Evolutionary conservation across 805 yeast genomes (phyloP).

Genomic region (Torulaspora indica): DNA sequence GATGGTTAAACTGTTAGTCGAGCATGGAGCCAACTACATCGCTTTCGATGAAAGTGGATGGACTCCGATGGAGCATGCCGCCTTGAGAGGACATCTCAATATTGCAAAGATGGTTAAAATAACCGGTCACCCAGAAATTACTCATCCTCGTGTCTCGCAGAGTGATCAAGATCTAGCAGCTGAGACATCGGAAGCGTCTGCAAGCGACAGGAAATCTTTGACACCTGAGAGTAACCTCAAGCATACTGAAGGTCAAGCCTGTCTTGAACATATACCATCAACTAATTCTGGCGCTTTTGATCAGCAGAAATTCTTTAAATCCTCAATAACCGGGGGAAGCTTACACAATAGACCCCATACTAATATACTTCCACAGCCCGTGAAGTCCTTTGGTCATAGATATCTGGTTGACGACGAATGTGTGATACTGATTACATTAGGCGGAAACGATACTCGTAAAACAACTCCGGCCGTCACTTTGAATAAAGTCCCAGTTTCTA

Average conservation of each 20-base stretch:
- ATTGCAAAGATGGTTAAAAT: slow-evolving; percentile 56
- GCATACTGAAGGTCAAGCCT: slow-evolving; percentile 10
- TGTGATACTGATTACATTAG: slow-evolving; percentile 74
- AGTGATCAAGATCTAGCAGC: slow-evolving; percentile 1
- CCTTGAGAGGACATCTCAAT: slow-evolving; percentile 76
- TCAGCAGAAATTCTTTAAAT: slow-evolving; percentile 10
- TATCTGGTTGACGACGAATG: slow-evolving; percentile 61
- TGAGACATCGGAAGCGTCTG: background rate
- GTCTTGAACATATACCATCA: slow-evolving; percentile 13
- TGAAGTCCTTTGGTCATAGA: slow-evolving; percentile 82
- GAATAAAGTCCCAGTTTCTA: slow-evolving; percentile 68
- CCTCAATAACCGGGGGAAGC: slow-evolving; percentile 8
- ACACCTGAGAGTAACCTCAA: background rate
- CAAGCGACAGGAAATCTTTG: background rate
- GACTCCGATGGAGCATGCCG: slow-evolving; percentile 97
- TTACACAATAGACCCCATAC: slow-evolving; percentile 7
- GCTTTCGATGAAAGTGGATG: slow-evolving; percentile 81
- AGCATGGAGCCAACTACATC: slow-evolving; percentile 49
- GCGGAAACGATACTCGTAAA: slow-evolving; percentile 75
- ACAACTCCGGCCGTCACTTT: slow-evolving; percentile 56
- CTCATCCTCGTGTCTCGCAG: slow-evolving; percentile 21
- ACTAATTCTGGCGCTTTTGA: slow-evolving; percentile 7
- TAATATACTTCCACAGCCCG: slow-evolving; percentile 41
- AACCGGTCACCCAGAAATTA: slow-evolving; percentile 20
- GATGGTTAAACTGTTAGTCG: slow-evolving; percentile 52